These are phyloP conservation scores for Rhododendron ferrugineum DNA, from an alignment of 148 eudicot genomes.

Conservation along the genomic window DNA sequence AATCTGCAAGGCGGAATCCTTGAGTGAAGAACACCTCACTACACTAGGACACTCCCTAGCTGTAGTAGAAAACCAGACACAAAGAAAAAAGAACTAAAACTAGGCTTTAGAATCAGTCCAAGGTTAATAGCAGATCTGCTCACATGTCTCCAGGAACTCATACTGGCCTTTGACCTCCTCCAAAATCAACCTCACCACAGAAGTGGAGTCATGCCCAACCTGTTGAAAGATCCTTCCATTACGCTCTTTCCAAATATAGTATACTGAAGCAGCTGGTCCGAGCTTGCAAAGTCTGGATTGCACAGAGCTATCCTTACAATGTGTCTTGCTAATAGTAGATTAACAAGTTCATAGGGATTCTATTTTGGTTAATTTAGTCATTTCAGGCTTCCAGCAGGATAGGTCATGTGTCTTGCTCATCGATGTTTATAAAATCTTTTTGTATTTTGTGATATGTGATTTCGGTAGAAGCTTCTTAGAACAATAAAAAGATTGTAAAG, in stretches of 20 bases:
- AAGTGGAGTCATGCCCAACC: background rate
- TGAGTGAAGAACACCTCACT: too few relatives aligned
- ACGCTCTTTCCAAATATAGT: background rate
- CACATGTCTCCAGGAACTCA: background rate
- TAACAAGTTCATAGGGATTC: background rate
- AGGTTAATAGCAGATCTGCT: too few relatives aligned
- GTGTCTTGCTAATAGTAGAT: background rate
- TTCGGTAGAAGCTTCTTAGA: background rate
- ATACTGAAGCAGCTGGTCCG: background rate
- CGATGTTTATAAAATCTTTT: background rate
- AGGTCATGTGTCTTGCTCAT: background rate
- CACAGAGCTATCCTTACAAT: background rate
- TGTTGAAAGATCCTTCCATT: background rate
- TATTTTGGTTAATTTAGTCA: background rate
- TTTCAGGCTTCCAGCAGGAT: background rate
- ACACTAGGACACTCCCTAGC: too few relatives aligned
- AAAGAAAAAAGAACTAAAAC: too few relatives aligned
- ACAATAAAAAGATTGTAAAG: background rate
- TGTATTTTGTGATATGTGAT: background rate
- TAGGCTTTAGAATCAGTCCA: too few relatives aligned
- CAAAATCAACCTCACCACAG: background rate
- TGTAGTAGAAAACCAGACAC: too few relatives aligned
- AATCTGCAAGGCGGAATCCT: too few relatives aligned
- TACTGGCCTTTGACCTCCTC: background rate
- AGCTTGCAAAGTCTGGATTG: background rate